Evolutionary conservation across 208 protist species (phyloP), one percentile per base, ranked within the genome.

Genomic region (Borovskyia barvae): DNA sequence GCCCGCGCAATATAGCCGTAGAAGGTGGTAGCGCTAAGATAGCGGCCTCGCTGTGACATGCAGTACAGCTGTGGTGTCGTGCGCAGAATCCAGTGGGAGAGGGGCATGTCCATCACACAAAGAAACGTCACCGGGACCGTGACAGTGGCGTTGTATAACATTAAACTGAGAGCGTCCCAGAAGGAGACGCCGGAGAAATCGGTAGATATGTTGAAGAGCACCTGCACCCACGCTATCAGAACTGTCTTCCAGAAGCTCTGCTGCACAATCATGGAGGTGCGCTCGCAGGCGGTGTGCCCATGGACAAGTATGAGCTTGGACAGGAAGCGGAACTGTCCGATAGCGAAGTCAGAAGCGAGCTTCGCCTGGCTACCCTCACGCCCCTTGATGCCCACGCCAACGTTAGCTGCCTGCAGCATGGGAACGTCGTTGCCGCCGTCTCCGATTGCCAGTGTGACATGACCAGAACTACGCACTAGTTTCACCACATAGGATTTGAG

Each of bases 221-320:
- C 61, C 67, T 98, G 94, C 60, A 97, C 82, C 72, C 96, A 97
- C 36, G 84, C 81, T 39, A 98, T 76, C 20, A 96, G 72, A 17
- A 97, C 82, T 37, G 90, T 96, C 78, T 99, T 99, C 70, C 97
- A 98, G 57, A 99, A 98, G 60, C 83, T 97, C 71, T 98, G 98
- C 59, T 97, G 91, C 19, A 97, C 92, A 30, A 98, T 92, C 61
- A 93, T 90, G 6, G 87, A 72, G 3, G 87, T 95, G 19, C 97
- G 82, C 19, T 87, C 63, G 60, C 93, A 97, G 15, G 90, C 93
- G 15, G 84, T 97, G 52, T 92, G 80, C 17, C 97, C 97, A 52
- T 99, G 97, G 52, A 98, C 87, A 4, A 98, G 72, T 9, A 99
- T 69, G 5, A 99, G 75, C 37, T 80, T 72, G 35, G 81, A 77